These are phyloP conservation scores for Nyctanthes arbortristis DNA, from an alignment of 257 asterid genomes.

Conservation along the genomic window DNA sequence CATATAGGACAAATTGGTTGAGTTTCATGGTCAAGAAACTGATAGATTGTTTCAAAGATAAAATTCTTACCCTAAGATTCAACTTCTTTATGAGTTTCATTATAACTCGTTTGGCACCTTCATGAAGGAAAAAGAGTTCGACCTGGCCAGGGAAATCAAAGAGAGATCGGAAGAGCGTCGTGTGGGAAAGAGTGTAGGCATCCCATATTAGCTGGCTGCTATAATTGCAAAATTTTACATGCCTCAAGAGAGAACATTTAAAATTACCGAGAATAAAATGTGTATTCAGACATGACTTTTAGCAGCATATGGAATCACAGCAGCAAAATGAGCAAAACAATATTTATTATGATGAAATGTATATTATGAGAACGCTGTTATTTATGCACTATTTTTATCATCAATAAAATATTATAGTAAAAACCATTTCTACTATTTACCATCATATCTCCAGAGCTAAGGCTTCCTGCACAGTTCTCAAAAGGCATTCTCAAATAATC, in stretches of 20 bases:
- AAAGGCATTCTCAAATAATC: neutral
- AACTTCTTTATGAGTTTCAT: slow-evolving; percentile 86
- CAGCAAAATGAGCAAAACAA: slow-evolving; percentile 24
- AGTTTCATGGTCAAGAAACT: slow-evolving; percentile 11
- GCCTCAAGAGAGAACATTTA: slow-evolving; percentile 1
- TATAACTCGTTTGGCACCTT: slow-evolving; percentile 71
- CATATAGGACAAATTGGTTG: slow-evolving; percentile 2
- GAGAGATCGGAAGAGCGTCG: slow-evolving; percentile 85
- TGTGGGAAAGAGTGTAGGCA: slow-evolving; percentile 62
- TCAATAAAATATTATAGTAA: neutral
- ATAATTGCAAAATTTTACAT: neutral
- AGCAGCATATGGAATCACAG: neutral
- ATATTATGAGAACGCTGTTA: neutral
- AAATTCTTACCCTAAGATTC: slow-evolving; percentile 67
- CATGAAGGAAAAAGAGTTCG: slow-evolving; percentile 92
- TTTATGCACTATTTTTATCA: neutral
- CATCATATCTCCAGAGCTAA: neutral
- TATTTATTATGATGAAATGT: slow-evolving; percentile 10
- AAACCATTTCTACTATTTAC: neutral
- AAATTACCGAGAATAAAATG: neutral
- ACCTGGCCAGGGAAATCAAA: slow-evolving; percentile 99
- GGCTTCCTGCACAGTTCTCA: neutral
- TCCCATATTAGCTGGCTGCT: slow-evolving; percentile 7
- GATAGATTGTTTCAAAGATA: slow-evolving; percentile 14
- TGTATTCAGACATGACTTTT: neutral